Percentiles rank a stretch among this genome's conserved stretches.
These are phyloP conservation scores for Malus hybrid DNA, from an alignment of 331 rosid genomes.

Conservation along the genomic window DNA sequence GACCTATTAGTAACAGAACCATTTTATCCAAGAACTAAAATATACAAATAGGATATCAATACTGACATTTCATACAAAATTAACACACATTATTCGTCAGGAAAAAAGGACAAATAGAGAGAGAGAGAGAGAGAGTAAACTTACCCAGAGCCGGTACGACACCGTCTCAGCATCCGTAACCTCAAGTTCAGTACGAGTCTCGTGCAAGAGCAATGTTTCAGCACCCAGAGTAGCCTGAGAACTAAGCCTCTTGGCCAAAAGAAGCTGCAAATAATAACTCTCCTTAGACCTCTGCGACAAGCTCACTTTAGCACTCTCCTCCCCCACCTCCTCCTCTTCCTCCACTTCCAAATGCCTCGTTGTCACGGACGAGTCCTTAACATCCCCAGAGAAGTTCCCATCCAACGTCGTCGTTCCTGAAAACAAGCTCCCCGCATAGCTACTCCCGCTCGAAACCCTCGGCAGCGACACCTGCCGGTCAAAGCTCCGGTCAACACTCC, in stretches of 20 bases:
- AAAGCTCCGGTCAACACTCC: slow-evolving; percentile 44
- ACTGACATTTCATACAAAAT: background rate
- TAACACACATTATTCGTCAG: background rate
- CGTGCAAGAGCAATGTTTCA: slow-evolving; percentile 46
- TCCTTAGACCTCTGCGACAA: slow-evolving; percentile 40
- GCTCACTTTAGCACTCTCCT: slow-evolving; percentile 13
- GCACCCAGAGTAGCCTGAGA: slow-evolving; percentile 52
- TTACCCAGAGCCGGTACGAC: slow-evolving; percentile 96
- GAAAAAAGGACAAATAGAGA: background rate
- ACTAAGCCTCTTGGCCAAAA: slow-evolving; percentile 54
- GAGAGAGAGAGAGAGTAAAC: background rate
- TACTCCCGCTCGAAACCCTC: slow-evolving; percentile 66
- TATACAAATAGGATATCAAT: background rate
- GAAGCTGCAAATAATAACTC: slow-evolving; percentile 57
- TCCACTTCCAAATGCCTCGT: slow-evolving; percentile 23
- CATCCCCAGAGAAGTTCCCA: slow-evolving; percentile 48
- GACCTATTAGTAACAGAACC: background rate
- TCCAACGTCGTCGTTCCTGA: slow-evolving; percentile 70
- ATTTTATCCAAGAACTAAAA: background rate
- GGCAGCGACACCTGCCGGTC: slow-evolving; percentile 74
- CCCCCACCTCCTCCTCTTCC: slow-evolving; percentile 30
- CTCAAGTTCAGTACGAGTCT: slow-evolving; percentile 26
- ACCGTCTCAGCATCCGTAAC: slow-evolving; percentile 60
- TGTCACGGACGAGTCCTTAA: slow-evolving; percentile 41
- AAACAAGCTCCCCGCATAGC: slow-evolving; percentile 87